phyloP scores from a whole-genome alignment of 176 grass and related monocot genomes.

The Carex parvula region DNA sequence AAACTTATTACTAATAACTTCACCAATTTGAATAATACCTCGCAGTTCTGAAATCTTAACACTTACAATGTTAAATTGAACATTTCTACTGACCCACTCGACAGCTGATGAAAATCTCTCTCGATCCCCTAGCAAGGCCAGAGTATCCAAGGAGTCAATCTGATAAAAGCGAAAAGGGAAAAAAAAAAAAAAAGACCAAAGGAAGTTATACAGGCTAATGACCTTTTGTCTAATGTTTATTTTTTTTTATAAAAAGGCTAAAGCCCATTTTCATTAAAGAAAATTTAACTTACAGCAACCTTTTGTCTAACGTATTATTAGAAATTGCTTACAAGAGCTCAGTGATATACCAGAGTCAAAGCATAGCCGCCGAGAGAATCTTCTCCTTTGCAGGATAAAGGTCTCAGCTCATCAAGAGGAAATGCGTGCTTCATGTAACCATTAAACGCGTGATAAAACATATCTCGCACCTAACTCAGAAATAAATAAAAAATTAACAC shows the following conservation, averaged over 20 bases:
- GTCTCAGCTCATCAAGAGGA: conserved; percentile 90
- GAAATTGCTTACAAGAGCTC: neutral
- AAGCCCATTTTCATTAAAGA: no score
- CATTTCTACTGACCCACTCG: conserved; percentile 91
- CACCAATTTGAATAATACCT: conserved; percentile 15
- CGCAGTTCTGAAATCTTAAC: conserved; percentile 14
- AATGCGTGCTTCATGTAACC: conserved; percentile 94
- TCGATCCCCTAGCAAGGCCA: conserved; percentile 79
- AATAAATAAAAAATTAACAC: neutral
- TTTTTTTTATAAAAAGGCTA: no score
- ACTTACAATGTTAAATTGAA: conserved; percentile 95
- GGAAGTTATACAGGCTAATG: neutral
- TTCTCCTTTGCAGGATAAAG: conserved; percentile 92
- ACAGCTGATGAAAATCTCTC: conserved; percentile 70
- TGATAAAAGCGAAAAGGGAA: conserved; percentile 28
- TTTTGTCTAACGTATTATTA: neutral
- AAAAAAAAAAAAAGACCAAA: conserved; percentile 10
- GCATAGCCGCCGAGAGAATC: conserved; percentile 95
- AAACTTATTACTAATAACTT: conserved; percentile 19
- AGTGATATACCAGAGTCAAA: conserved; percentile 78
- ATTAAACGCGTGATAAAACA: conserved; percentile 99
- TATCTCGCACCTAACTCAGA: conserved; percentile 65
- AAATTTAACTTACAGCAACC: neutral
- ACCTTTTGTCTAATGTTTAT: neutral
- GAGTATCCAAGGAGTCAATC: conserved; percentile 95